A percentile compares a stretch with the other conserved stretches of the same genome.
phyloP scores from a whole-genome alignment of 2,329 filamentous ascomycete genomes.

The Alternaria incomplexa region DNA sequence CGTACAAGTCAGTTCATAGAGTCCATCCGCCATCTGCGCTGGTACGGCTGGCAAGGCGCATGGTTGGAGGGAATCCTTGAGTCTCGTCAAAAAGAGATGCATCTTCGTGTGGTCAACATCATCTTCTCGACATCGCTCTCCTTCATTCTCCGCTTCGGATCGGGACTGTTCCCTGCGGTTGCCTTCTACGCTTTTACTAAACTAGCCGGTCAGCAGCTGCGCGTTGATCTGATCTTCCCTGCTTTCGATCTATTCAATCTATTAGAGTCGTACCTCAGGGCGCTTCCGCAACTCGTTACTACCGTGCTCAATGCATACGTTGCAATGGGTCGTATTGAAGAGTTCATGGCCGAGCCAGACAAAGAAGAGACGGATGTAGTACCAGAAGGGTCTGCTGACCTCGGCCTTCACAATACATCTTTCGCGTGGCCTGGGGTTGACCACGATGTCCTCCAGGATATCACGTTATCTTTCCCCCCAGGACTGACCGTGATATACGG shows the following conservation, averaged over 20 bases:
- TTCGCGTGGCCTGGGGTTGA: constrained; percentile 80
- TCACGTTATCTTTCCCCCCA: constrained; percentile 61
- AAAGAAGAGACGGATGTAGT: constrained; percentile 62
- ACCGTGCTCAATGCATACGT: constrained; percentile 82
- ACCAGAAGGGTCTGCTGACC: constrained; percentile 42
- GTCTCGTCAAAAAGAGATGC: constrained; percentile 70
- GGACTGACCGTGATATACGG: constrained; percentile 68
- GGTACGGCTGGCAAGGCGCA: constrained; percentile 81
- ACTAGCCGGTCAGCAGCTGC: constrained; percentile 69
- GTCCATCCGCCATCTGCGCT: constrained; percentile 78
- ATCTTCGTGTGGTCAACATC: constrained; percentile 67
- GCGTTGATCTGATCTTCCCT: constrained; percentile 84
- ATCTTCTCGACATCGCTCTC: constrained; percentile 68
- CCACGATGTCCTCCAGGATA: constrained; percentile 60
- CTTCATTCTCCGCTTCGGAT: constrained; percentile 73
- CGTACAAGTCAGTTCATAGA: constrained; percentile 86
- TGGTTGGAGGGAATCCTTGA: constrained; percentile 75
- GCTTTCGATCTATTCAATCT: constrained; percentile 81
- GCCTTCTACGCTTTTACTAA: constrained; percentile 84
- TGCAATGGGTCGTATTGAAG: constrained; percentile 79
- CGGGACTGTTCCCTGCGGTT: constrained; percentile 77
- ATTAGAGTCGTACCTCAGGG: constrained; percentile 74
- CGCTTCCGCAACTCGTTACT: constrained; percentile 77
- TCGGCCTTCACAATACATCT: constrained; percentile 67
- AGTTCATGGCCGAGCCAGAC: constrained; percentile 86